phyloP scores from a whole-genome alignment of 371 early-diverging fungal genomes.

The Actinomucor elegans region DNA sequence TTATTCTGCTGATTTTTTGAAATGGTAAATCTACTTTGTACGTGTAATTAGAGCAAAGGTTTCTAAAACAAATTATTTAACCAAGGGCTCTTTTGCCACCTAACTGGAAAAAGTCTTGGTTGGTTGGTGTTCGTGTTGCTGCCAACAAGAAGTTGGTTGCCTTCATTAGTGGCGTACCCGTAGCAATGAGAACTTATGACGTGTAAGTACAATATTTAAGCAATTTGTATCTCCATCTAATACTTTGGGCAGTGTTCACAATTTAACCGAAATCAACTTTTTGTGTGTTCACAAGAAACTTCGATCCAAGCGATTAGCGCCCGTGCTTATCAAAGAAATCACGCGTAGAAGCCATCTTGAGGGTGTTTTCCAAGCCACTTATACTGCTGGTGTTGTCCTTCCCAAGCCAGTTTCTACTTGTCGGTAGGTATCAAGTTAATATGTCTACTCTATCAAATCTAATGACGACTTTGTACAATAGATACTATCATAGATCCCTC shows the following conservation, averaged over 20 bases:
- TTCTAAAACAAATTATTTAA: too few relatives aligned
- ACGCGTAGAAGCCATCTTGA: conserved; percentile 91
- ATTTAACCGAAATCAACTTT: conserved; percentile 97
- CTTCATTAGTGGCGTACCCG: conserved; percentile 93
- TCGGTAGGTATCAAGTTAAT: conserved; percentile 43
- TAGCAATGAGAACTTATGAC: conserved; percentile 69
- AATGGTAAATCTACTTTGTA: too few relatives aligned
- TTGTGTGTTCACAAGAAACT: conserved; percentile 96
- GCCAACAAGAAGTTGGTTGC: conserved; percentile 86
- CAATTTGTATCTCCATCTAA: background rate
- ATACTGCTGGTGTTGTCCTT: conserved; percentile 92
- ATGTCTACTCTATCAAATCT: background rate
- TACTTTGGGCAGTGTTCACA: conserved; percentile 35
- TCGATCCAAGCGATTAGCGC: conserved; percentile 94
- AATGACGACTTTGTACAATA: conserved; percentile 16
- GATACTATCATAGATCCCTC: conserved; percentile 92
- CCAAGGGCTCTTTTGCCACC: conserved; percentile 93
- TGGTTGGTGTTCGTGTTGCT: conserved; percentile 89
- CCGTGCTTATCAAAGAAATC: conserved; percentile 98
- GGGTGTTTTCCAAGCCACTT: conserved; percentile 97
- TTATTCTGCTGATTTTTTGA: conserved; percentile 87
- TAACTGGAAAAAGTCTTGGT: conserved; percentile 85
- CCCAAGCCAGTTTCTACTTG: conserved; percentile 90
- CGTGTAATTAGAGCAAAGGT: too few relatives aligned
- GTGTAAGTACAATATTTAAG: conserved; percentile 50